Percentiles rank a stretch among this genome's conserved stretches.
Conservation (phyloP, 2,329 filamentous ascomycete genomes). For the Ceratocystis colombiana region DNA sequence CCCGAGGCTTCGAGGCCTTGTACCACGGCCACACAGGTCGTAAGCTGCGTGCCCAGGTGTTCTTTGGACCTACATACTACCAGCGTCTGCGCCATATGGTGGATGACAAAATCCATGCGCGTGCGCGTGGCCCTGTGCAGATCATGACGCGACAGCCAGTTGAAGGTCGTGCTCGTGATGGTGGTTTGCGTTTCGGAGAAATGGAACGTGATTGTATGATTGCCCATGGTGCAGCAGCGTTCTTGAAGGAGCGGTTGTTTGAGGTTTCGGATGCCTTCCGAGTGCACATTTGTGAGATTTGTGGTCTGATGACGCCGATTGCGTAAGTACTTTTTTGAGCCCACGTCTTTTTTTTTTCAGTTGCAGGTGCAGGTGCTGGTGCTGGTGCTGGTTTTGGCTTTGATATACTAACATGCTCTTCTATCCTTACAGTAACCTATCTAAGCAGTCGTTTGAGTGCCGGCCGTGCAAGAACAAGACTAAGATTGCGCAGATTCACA, state of each 20-base stretch:
- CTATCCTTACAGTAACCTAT: constrained; percentile 58
- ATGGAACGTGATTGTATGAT: constrained; percentile 99
- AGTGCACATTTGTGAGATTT: constrained; percentile 97
- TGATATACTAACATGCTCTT: constrained; percentile 29
- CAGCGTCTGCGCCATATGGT: constrained; percentile 99
- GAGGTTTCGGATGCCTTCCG: constrained; percentile 97
- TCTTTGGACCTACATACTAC: constrained; percentile 97
- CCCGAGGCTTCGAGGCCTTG: constrained; percentile 95
- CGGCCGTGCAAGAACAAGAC: constrained; percentile 98
- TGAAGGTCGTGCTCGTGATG: constrained; percentile 94
- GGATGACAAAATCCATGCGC: constrained; percentile 99
- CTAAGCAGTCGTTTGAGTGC: constrained; percentile 93
- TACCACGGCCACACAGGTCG: constrained; percentile 96
- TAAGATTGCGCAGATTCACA: constrained; percentile 93
- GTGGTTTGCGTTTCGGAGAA: constrained; percentile 97
- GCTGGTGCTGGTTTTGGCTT: constrained; percentile 1
- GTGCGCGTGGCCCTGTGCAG: constrained; percentile 89
- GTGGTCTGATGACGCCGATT: constrained; percentile 96
- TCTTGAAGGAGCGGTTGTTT: constrained; percentile 94
- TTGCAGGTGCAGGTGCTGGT: neutral
- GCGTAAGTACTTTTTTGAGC: constrained; percentile 56
- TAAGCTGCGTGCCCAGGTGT: constrained; percentile 88
- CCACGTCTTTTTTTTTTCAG: neutral
- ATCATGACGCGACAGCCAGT: constrained; percentile 96
- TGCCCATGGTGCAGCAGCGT: constrained; percentile 92